These are phyloP conservation scores for Calonectria multiphialidica DNA, from an alignment of 2,329 filamentous ascomycete genomes.

Conservation along the genomic window DNA sequence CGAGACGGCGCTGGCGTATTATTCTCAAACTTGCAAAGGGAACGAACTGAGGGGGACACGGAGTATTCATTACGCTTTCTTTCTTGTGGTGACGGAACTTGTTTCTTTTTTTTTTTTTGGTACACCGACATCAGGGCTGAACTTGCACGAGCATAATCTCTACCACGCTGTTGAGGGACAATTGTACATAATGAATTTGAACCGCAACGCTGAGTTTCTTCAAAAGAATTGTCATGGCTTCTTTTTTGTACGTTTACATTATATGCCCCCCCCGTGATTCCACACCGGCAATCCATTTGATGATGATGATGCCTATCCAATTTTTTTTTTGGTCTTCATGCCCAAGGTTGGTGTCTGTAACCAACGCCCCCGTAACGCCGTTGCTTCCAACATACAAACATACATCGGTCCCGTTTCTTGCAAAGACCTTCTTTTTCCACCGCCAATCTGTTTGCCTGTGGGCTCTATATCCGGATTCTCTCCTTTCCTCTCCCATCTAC, in stretches of 20 bases:
- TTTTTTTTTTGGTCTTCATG: conserved; percentile 5
- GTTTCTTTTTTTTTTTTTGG: neutral
- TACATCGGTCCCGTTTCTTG: neutral
- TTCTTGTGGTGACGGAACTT: neutral
- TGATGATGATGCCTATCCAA: conserved; percentile 7
- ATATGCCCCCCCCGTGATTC: neutral
- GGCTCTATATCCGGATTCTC: neutral
- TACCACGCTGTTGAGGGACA: neutral
- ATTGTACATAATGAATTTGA: neutral
- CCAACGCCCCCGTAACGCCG: conserved; percentile 31
- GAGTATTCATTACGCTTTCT: neutral
- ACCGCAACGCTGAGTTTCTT: neutral
- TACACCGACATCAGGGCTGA: neutral
- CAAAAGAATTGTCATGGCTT: conserved; percentile 10
- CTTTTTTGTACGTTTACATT: conserved; percentile 6
- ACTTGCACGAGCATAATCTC: neutral
- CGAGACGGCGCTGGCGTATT: neutral
- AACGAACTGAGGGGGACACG: neutral
- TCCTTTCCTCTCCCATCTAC: neutral
- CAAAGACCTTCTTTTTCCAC: neutral
- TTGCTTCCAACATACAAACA: conserved; percentile 6
- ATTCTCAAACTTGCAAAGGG: neutral
- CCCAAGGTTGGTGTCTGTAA: conserved; percentile 8
- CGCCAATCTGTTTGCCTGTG: neutral
- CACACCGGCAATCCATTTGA: neutral